Conservation (phyloP, 768 basidiomycete species). For the Tulasnella calospora region DNA sequence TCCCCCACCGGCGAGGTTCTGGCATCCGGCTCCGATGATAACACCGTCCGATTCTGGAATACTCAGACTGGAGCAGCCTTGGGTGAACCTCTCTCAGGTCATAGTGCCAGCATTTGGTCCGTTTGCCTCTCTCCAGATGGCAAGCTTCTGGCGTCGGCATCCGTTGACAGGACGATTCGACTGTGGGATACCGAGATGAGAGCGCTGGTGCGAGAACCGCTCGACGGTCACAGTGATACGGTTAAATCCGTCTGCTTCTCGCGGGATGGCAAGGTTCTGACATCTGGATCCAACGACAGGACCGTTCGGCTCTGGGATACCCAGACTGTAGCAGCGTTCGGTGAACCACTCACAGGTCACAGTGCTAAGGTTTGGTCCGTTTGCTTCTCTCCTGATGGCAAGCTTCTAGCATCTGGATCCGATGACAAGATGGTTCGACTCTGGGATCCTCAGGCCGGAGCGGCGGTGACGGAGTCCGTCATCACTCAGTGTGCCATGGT, state of each 20-base stretch:
- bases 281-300: neutral
- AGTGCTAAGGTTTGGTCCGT: neutral
- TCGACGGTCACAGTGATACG: neutral
- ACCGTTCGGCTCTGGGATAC: neutral
- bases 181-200: neutral
- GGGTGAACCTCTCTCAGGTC: constrained; percentile 42
- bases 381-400: neutral
- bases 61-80: constrained; percentile 24
- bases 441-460: neutral
- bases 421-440: neutral
- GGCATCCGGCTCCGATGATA: no score
- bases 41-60: no score
- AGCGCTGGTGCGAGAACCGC: neutral
- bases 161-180: neutral
- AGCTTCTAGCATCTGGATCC: neutral
- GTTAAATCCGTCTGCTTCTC: no score
- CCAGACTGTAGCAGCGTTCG: neutral
- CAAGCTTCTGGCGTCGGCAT: neutral
- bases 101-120: constrained; percentile 31
- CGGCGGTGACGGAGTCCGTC: neutral
- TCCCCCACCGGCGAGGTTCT: no score
- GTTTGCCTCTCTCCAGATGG: neutral
- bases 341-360: neutral
- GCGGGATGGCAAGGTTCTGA: neutral
- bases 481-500: neutral